A percentile compares a stretch with the other conserved stretches of the same genome.
These are phyloP conservation scores for Phytophthora hybrid DNA, from an alignment of 352 stramenopile species.

Conservation along the genomic window DNA sequence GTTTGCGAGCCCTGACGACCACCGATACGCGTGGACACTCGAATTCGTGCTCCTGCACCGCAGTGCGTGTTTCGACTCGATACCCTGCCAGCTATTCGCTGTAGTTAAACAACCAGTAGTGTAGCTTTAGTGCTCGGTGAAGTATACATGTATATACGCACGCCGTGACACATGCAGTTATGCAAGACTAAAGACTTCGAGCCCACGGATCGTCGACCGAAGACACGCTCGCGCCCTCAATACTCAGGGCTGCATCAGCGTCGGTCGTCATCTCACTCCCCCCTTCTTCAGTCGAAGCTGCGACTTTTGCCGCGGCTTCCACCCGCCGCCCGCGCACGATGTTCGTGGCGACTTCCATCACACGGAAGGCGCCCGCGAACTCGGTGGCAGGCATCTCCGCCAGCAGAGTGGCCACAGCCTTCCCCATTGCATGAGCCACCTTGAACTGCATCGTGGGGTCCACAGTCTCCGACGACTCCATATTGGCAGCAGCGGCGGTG, in stretches of 20 bases:
- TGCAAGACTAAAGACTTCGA: background rate
- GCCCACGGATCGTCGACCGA: slow-evolving; percentile 19
- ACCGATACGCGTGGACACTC: no score
- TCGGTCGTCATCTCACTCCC: slow-evolving; percentile 8
- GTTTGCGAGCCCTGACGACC: no score
- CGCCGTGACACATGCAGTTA: no score
- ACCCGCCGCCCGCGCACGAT: slow-evolving; percentile 35
- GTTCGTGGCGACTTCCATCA: slow-evolving; percentile 41
- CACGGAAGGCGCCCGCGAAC: slow-evolving; percentile 38
- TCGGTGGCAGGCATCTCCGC: slow-evolving; percentile 30
- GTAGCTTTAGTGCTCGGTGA: no score
- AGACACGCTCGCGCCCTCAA: background rate
- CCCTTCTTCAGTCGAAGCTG: slow-evolving; percentile 12
- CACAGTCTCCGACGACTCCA: slow-evolving; percentile 6
- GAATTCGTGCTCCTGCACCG: no score
- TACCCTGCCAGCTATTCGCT: no score
- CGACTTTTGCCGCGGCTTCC: slow-evolving; percentile 1
- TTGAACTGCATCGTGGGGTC: slow-evolving; percentile 44
- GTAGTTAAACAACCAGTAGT: no score
- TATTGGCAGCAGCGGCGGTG: background rate
- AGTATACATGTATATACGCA: no score
- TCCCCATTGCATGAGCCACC: slow-evolving; percentile 35
- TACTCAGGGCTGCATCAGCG: background rate
- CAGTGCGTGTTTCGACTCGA: no score
- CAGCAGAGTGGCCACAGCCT: slow-evolving; percentile 33